These are phyloP conservation scores for Bipolaris oryzae DNA, from an alignment of 2,329 filamentous ascomycete species.

Conservation along the genomic window DNA sequence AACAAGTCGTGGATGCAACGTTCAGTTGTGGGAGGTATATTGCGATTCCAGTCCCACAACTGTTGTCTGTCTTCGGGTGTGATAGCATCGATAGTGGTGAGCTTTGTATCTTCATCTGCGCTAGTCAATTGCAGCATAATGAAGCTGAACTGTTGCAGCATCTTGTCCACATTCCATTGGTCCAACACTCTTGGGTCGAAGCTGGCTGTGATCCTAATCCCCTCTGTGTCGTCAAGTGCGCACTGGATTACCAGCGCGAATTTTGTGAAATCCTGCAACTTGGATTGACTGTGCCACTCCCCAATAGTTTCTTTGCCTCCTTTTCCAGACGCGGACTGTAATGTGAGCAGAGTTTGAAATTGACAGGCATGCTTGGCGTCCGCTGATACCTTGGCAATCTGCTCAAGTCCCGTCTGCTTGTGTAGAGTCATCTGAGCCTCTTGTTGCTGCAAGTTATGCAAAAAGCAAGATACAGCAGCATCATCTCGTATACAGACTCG, in stretches of 20 bases:
- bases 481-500: constrained; percentile 22
- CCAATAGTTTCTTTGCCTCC: constrained; percentile 3
- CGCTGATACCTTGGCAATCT: constrained; percentile 22
- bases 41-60: not conserved
- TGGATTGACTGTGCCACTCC: constrained; percentile 9
- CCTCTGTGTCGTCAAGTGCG: not conserved
- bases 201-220: constrained; percentile 21
- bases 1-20: constrained; percentile 25
- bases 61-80: not conserved
- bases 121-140: constrained; percentile 18
- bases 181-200: constrained; percentile 19
- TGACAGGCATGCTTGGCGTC: constrained; percentile 36
- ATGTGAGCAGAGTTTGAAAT: constrained; percentile 59
- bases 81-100: not conserved
- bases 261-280: constrained; percentile 14
- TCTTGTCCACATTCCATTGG: constrained; percentile 7
- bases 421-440: constrained; percentile 29
- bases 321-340: constrained; percentile 46
- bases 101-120: not conserved
- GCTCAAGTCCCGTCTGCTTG: constrained; percentile 43
- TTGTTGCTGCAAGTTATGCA: constrained; percentile 22
- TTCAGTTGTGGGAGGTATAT: not conserved
- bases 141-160: constrained; percentile 21
- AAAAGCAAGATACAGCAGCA: constrained; percentile 16
- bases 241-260: not conserved